Evolutionary conservation across 73 alveolate species (phyloP).

Genomic region (Durusdinium trenchii): DNA sequence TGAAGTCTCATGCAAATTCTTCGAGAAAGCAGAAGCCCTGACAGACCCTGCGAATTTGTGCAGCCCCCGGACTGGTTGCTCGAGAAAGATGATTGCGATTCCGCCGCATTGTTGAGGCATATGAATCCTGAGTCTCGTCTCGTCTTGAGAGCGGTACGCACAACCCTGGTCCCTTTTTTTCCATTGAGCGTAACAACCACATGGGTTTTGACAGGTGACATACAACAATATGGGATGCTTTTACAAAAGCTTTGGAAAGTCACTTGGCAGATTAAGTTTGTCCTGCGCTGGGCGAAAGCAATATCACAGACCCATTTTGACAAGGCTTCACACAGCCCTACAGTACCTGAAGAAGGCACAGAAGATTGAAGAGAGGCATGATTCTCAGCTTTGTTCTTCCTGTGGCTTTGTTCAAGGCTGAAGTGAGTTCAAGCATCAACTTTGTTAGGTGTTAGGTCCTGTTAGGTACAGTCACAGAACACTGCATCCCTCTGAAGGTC

Average conservation of each 20-base stretch:
- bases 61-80: neutral
- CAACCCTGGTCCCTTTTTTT: neutral
- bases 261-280: neutral
- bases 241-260: slow-evolving; percentile 97
- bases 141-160: slow-evolving; percentile 80
- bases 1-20: slow-evolving; percentile 86
- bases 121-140: slow-evolving; percentile 91
- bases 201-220: slow-evolving; percentile 94
- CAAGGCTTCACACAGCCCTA: slow-evolving; percentile 96
- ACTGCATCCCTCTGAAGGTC: slow-evolving; percentile 59
- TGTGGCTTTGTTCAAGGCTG: neutral
- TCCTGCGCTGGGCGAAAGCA: neutral
- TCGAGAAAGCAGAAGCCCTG: slow-evolving; percentile 94
- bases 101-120: slow-evolving; percentile 22
- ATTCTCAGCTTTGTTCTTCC: neutral
- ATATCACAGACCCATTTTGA: neutral
- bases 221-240: slow-evolving; percentile 97
- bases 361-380: slow-evolving; percentile 92
- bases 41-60: slow-evolving; percentile 94
- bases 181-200: neutral
- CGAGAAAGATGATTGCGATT: neutral
- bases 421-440: neutral
- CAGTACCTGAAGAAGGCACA: slow-evolving; percentile 96
- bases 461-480: too few species aligned
- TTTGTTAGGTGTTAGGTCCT: neutral